Percentiles rank a stretch among this genome's conserved stretches.
Conservation (phyloP, 352 stramenopile genomes). For the Phytopythium kandeliae region DNA sequence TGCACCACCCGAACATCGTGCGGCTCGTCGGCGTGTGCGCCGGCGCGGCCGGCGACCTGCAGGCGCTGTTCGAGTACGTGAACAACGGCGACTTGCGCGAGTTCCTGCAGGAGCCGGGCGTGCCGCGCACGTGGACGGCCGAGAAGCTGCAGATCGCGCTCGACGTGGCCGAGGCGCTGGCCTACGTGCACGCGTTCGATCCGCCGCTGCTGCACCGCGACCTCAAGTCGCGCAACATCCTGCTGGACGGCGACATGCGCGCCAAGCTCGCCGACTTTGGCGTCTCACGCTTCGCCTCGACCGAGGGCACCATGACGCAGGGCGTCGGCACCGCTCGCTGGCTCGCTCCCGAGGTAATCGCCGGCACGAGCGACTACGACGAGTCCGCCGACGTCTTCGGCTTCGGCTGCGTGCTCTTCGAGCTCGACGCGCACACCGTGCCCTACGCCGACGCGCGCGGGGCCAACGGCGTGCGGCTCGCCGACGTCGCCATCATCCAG, state of each 20-base stretch:
- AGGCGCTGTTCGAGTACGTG: conserved; percentile 59
- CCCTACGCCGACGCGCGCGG: conserved; percentile 7
- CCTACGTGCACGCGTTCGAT: conserved; percentile 44
- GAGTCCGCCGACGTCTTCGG: conserved; percentile 8
- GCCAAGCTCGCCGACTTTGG: conserved; percentile 35
- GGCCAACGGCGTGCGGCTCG: neutral
- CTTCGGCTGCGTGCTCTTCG: conserved; percentile 17
- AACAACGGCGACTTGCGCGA: conserved; percentile 37
- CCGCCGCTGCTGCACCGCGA: conserved; percentile 46
- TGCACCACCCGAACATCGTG: conserved; percentile 41
- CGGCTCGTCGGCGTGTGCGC: conserved; percentile 35
- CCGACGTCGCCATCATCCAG: conserved; percentile 4
- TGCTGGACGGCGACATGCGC: conserved; percentile 30
- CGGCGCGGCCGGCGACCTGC: conserved; percentile 32
- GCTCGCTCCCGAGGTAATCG: conserved; percentile 31
- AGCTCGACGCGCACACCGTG: conserved; percentile 25
- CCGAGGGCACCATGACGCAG: conserved; percentile 25
- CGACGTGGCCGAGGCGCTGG: conserved; percentile 40
- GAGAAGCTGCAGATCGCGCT: conserved; percentile 30
- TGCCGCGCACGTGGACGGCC: conserved; percentile 24
- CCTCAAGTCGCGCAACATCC: conserved; percentile 64
- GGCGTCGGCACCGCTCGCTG: conserved; percentile 28
- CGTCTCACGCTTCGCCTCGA: conserved; percentile 18
- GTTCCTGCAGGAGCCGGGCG: conserved; percentile 23
- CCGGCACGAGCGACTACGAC: conserved; percentile 22